A percentile compares a stretch with the other conserved stretches of the same genome.
Evolutionary conservation across 768 basidiomycete species (phyloP).

Genomic region (Termitomyces sp.): DNA sequence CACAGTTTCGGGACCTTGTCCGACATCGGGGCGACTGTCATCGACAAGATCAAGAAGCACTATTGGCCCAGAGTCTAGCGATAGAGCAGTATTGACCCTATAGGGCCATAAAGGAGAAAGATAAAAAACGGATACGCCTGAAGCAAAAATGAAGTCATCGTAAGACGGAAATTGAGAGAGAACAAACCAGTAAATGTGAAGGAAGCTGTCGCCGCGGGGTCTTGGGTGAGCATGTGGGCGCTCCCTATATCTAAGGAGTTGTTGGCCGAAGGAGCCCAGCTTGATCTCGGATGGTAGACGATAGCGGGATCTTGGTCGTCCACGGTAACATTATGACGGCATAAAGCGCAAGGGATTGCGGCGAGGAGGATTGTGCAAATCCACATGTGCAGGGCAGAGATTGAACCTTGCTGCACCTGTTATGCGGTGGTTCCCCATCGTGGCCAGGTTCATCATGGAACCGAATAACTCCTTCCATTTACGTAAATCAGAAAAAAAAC

Average conservation of each 20-base stretch:
- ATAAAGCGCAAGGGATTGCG: conserved; percentile 13
- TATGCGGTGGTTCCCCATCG: not conserved
- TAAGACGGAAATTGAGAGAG: not conserved
- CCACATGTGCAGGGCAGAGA: conserved; percentile 13
- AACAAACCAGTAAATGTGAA: conserved; percentile 36
- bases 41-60: conserved; percentile 35
- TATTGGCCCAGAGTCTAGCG: conserved; percentile 29
- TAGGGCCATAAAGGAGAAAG: conserved; percentile 44
- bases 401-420: not conserved
- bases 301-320: conserved; percentile 28
- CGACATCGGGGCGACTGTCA: conserved; percentile 23
- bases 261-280: conserved; percentile 26
- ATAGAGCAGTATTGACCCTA: conserved; percentile 33
- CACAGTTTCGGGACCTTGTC: conserved; percentile 33
- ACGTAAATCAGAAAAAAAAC: conserved; percentile 1
- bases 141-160: not conserved
- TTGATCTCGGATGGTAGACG: conserved; percentile 23
- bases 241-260: conserved; percentile 28
- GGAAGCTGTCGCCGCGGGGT: conserved; percentile 28
- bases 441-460: conserved; percentile 1
- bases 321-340: conserved; percentile 26
- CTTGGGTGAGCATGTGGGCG: conserved; percentile 21
- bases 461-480: conserved; percentile 4
- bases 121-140: conserved; percentile 40
- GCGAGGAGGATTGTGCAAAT: conserved; percentile 10